Base-by-base conservation (phyloP, 2,329 filamentous ascomycete species). In the Fusarium sp. region DNA sequence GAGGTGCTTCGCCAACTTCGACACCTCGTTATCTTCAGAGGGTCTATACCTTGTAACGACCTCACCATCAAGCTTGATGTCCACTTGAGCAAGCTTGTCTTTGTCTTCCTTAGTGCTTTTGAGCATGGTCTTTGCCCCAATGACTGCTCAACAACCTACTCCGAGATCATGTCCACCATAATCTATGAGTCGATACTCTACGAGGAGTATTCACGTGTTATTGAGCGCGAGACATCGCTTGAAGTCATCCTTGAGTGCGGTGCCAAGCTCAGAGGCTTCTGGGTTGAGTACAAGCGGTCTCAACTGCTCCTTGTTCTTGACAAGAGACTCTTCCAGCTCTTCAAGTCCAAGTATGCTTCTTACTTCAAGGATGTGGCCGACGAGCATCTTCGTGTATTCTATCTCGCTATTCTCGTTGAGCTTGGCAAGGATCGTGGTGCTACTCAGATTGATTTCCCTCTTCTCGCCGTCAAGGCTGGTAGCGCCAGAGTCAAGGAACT, bases 1-100 rank as follows among this genome's bases (percentile, higher is more conserved):
- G 75, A 83, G 58, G 72, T 86, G 2, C 79, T 86, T 10, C 79
- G 82, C 7, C 83, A 86, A 64, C 72, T 87, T 18, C 84, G 84
- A 31, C 80, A 83, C 30, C 80, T 86, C 62, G 78, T 86, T 44
- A 81, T 86, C 56, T 83, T 85, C 62, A 45, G 62, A 16, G 73
- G 66, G 15, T 41, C 36, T 0, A 62, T 71, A 50, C 81, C 82
- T 20, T 78, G 81, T 38, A 79, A 75, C 2, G 77, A 78, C 18
- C 74, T 81, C 13, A 77, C 75, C 2, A 74, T 84, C 65, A 79
- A 79, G 60, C 65, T 83, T 12, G 72, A 78, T 3, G 71, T 74
- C 3, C 75, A 77, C 40, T 68, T 80, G 38, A 77, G 74, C 51
- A 80, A 77, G 58, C 72, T 77, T 0, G 77, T 80, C 5, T 80